Percentiles rank a stretch among this genome's conserved stretches.
These are phyloP conservation scores for Phascolomyces articulosus DNA, from an alignment of 371 early-diverging fungal species.

Conservation along the genomic window DNA sequence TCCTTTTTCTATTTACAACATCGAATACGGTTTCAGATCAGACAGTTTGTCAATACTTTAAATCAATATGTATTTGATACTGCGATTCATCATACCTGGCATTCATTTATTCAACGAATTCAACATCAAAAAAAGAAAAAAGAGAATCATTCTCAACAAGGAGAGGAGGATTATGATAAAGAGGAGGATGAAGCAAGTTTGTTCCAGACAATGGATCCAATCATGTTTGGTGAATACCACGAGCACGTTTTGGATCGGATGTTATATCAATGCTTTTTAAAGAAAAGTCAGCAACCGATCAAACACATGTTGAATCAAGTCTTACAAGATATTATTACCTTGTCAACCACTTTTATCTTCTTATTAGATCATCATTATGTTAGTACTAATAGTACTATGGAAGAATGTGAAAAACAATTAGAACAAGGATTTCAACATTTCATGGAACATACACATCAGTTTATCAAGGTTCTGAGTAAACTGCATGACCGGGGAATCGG, in stretches of 20 bases:
- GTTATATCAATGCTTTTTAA: constrained; percentile 51
- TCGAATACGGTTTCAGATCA: constrained; percentile 47
- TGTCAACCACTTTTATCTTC: constrained; percentile 16
- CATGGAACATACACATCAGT: constrained; percentile 26
- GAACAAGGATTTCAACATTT: constrained; percentile 37
- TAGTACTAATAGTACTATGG: too few species aligned
- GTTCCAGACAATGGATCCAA: constrained; percentile 37
- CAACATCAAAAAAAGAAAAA: constrained; percentile 1
- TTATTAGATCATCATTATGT: too few species aligned
- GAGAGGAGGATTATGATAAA: too few species aligned
- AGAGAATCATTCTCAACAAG: too few species aligned
- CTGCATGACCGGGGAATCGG: constrained; percentile 49
- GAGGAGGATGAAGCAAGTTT: too few species aligned
- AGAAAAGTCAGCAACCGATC: constrained; percentile 47
- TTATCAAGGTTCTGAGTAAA: constrained; percentile 36
- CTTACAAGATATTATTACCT: constrained; percentile 38
- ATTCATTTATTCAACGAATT: constrained; percentile 27
- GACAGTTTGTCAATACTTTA: constrained; percentile 47
- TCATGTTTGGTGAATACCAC: constrained; percentile 46
- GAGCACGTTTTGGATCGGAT: constrained; percentile 56
- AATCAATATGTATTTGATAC: constrained; percentile 47
- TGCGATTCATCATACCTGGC: constrained; percentile 49
- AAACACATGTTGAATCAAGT: constrained; percentile 34
- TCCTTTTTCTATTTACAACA: constrained; percentile 19
- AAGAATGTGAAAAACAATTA: constrained; percentile 12